Conservation (phyloP, 108 stramenopile genomes). For the Pseudonitzschia multistriata region DNA sequence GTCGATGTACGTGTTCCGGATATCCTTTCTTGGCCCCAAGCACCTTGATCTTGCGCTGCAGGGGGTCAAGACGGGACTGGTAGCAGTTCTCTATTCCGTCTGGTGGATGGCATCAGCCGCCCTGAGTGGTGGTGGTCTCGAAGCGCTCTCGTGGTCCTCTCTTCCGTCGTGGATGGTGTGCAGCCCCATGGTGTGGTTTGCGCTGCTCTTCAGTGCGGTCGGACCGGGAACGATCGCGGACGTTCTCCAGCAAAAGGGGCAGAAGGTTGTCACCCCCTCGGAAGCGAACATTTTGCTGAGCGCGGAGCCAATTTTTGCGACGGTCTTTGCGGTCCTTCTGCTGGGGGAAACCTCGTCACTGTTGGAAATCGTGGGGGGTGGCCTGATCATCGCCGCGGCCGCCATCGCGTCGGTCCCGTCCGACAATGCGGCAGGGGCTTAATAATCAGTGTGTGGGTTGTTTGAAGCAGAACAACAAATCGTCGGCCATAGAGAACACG, state of each 20-base stretch:
- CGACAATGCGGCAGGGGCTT: no score
- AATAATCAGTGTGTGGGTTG: no score
- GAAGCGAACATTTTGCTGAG: conserved; percentile 61
- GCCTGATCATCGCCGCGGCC: conserved; percentile 49
- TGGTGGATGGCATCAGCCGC: conserved; percentile 33
- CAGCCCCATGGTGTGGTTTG: conserved; percentile 37
- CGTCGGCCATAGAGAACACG: no score
- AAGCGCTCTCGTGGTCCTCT: conserved; percentile 10
- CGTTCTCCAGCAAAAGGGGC: conserved; percentile 59
- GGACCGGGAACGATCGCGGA: conserved; percentile 66
- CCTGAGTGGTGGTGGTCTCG: neutral
- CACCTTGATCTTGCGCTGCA: conserved; percentile 55
- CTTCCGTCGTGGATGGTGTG: conserved; percentile 42
- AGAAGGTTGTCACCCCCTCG: conserved; percentile 38
- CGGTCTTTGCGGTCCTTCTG: conserved; percentile 43
- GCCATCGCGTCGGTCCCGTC: conserved; percentile 40
- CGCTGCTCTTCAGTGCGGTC: conserved; percentile 51
- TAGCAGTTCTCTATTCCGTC: conserved; percentile 52
- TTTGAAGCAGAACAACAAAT: no score
- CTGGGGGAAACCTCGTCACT: conserved; percentile 49
- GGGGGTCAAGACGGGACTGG: conserved; percentile 44
- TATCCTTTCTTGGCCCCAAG: conserved; percentile 40
- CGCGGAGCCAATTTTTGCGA: conserved; percentile 60
- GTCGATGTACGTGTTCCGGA: conserved; percentile 62
- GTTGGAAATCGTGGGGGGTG: conserved; percentile 48